Percentiles rank a stretch among this genome's conserved stretches.
Conservation (phyloP, 2,329 filamentous ascomycete genomes). For the Cladosporium sp. region DNA sequence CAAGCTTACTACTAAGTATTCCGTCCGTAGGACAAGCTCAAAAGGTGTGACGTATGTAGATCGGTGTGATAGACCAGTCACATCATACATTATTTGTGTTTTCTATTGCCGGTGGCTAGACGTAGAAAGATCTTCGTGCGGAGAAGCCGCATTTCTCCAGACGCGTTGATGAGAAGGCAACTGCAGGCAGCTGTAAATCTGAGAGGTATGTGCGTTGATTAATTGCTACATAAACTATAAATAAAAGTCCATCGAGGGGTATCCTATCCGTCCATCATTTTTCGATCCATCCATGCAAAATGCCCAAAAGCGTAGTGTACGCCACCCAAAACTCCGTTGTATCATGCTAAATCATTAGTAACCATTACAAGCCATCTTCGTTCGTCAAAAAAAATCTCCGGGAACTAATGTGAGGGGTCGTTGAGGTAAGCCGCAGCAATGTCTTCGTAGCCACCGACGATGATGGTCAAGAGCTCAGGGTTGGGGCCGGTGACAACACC, state of each 20-base stretch:
- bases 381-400: not conserved
- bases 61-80: no score
- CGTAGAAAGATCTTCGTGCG: not conserved
- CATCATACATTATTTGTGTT: not conserved
- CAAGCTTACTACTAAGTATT: no score
- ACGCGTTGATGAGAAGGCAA: no score
- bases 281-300: not conserved
- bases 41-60: no score
- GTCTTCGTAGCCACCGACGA: slow-evolving; percentile 37
- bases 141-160: not conserved
- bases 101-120: not conserved
- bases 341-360: slow-evolving; percentile 6
- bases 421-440: not conserved
- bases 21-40: no score
- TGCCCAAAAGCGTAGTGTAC: not conserved
- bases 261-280: not conserved
- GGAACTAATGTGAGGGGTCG: not conserved
- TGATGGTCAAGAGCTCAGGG: slow-evolving; percentile 39
- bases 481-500: slow-evolving; percentile 41
- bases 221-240: not conserved
- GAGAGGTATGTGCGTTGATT: no score
- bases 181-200: no score
- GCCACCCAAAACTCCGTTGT: not conserved
- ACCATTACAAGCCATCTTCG: no score
- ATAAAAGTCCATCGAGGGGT: not conserved